Base-by-base conservation (phyloP, 208 protist species). In the Acanthamoeba culbertsoni region DNA sequence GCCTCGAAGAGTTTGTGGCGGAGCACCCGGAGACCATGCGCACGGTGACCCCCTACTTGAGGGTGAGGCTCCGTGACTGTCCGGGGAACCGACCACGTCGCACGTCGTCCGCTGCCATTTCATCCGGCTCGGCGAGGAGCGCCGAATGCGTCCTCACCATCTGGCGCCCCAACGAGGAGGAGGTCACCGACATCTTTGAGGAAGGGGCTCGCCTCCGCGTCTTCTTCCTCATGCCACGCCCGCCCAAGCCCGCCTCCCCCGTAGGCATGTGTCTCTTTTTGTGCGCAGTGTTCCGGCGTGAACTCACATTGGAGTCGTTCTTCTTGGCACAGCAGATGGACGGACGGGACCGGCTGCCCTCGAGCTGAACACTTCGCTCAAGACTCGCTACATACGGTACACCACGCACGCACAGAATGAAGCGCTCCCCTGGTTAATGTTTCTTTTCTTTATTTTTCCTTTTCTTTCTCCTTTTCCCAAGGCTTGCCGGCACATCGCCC, bases 111-210 rank as follows among this genome's bases (percentile, higher is more conserved):
- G 53, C 53, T 31, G 16, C 53, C 3, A 3, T 14, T 14, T 3
- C 16, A n/a, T 14, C 53, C 4, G 2, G 4, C 10, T 26, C 35
- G 35, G 35, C 63, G n/a, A 73, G 20, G 48, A 59, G 45, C 16
- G 75, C 10, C 33, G 45, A 86, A 33, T 86, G 75, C 48, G 5
- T 86, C 14, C 75, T 86, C 75, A 86, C 75, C 2, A 57, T 86
- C 20, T 86, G 75, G 75, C 75, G 75, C 7, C 75, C 75, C 45
- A 86, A 48, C 48, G 75, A 86, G 48, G 45, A 48, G 48, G 63
- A 73, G 63, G 75, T 86, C 16, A 28, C 42, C 6, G 75, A 86
- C 3, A 33, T 86, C 42, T 86, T 86, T 23, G 75, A 48, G n/a
- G 75, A 86, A 33, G 75, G 75, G 2, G 26, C 42, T 1, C 75